Evolutionary conservation across 352 stramenopile species (phyloP), one percentile per base, ranked within the genome.

Genomic region (Phytophthora colocasiae): DNA sequence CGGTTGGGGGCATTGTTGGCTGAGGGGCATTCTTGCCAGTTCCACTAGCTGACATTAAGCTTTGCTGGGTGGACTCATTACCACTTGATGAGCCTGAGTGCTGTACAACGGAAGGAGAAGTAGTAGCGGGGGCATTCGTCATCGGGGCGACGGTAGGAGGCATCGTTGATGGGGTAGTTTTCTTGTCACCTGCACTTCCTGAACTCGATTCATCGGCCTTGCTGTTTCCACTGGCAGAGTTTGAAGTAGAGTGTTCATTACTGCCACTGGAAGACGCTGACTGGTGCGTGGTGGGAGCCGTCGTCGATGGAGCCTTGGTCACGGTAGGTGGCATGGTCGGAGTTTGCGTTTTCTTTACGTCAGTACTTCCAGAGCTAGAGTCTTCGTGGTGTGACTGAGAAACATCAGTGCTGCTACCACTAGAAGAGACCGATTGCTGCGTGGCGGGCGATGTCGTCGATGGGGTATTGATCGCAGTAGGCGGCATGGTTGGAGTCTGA

Each of bases 1-100:
- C 38, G 9, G 45, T 54, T 46, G 45, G 45, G 6, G 41, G 41
- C 40, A 53, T 53, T 1, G 45, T 63, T 38, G 45, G 43, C 11
- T 26, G 6, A 24, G 44, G 34, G 1, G 36, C 26, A 8, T 56
- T 46, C 15, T 40, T 40, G 22, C n/a, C 29, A 17, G 9, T 26
- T 54, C 47, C 47, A 31, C 47, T 54, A 4, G 47, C 27, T 29
- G 31, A 41, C 17, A 15, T 43, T 6, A 27, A 38, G 26, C 5
- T 26, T 12, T 51, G 45, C 2, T 51, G 45, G 7, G 45, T 39
- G 19, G 47, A 31, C 2, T 45, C 49, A 14, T 36, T 45, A 14
- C 7, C 22, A 27, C 36, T 57, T 26, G 50, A 57, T 12, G 36
- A 51, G 10, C 26, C 45, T 29, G 45, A 26, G 26, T 51, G 24